These are phyloP conservation scores for Pseudodiploospora longispora DNA, from an alignment of 2,329 filamentous ascomycete species.

Conservation along the genomic window DNA sequence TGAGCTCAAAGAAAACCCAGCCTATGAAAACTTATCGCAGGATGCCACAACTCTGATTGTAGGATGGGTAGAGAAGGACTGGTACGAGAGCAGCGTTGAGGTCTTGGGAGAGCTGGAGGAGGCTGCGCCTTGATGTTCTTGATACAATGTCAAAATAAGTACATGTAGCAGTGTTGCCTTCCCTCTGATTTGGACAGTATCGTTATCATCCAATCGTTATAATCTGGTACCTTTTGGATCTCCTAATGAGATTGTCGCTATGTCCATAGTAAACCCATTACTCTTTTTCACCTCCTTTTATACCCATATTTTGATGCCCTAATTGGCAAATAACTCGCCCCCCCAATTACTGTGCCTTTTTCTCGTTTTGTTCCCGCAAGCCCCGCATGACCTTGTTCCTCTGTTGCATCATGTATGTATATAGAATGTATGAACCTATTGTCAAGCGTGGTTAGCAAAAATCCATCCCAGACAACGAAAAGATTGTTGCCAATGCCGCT, in stretches of 20 bases:
- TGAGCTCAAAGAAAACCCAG: conserved; percentile 61
- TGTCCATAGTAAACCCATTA: no score
- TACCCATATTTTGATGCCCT: no score
- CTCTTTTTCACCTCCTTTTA: no score
- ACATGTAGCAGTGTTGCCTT: no score
- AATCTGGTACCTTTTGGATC: no score
- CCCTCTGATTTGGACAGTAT: no score
- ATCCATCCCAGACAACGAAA: not conserved
- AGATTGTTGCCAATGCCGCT: no score
- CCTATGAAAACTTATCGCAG: conserved; percentile 59
- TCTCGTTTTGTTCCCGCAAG: conserved; percentile 40
- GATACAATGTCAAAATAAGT: no score
- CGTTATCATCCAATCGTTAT: no score
- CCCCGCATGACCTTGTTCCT: conserved; percentile 68
- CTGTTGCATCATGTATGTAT: conserved; percentile 92
- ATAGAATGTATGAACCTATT: conserved; percentile 68
- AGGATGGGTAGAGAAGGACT: conserved; percentile 56
- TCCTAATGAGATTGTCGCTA: no score
- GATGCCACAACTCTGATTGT: conserved; percentile 58
- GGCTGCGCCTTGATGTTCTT: no score
- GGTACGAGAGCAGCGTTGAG: conserved; percentile 50
- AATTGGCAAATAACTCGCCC: not conserved
- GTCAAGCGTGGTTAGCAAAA: conserved; percentile 1
- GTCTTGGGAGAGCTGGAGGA: not conserved
- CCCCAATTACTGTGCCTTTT: conserved; percentile 30